Percentiles rank a stretch among this genome's conserved stretches.
phyloP scores from a whole-genome alignment of 306 rosid species.

The Bauhinia variegata region DNA sequence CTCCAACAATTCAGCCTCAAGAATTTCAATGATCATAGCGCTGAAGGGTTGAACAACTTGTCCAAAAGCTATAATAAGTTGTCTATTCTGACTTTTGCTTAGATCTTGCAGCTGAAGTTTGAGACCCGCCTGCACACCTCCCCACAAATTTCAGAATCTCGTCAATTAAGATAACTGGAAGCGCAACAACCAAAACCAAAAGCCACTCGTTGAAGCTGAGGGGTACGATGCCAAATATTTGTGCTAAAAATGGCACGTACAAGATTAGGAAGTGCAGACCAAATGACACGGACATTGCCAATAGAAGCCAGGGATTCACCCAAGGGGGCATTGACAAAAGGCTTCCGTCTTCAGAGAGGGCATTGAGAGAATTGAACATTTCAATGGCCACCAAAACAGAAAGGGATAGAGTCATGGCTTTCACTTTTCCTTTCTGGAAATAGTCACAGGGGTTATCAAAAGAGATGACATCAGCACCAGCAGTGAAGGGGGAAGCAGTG shows the following conservation, averaged over 20 bases:
- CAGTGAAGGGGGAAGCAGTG: constrained; percentile 83
- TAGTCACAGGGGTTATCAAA: constrained; percentile 80
- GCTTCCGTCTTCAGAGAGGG: constrained; percentile 88
- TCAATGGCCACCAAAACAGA: constrained; percentile 93
- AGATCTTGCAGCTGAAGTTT: constrained; percentile 37
- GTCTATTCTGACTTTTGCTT: constrained; percentile 72
- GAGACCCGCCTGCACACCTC: constrained; percentile 49
- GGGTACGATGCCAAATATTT: constrained; percentile 81
- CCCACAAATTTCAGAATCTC: constrained; percentile 64
- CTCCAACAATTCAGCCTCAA: constrained; percentile 40
- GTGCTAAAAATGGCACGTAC: constrained; percentile 88
- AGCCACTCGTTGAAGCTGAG: constrained; percentile 68
- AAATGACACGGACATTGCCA: constrained; percentile 92
- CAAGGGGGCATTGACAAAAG: constrained; percentile 94
- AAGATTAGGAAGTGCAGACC: constrained; percentile 84
- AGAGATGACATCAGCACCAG: constrained; percentile 57
- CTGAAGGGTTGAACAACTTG: constrained; percentile 38
- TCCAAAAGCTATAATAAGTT: constrained; percentile 31
- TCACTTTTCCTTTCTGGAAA: constrained; percentile 76
- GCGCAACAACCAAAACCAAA: constrained; percentile 57
- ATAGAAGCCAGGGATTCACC: constrained; percentile 95
- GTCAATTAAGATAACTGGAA: constrained; percentile 61
- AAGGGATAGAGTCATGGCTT: constrained; percentile 86
- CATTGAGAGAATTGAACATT: constrained; percentile 96
- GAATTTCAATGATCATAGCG: constrained; percentile 20